Base-by-base conservation (phyloP, 1,284 basidiomycete species). In the Boletellus deceptivus region DNA sequence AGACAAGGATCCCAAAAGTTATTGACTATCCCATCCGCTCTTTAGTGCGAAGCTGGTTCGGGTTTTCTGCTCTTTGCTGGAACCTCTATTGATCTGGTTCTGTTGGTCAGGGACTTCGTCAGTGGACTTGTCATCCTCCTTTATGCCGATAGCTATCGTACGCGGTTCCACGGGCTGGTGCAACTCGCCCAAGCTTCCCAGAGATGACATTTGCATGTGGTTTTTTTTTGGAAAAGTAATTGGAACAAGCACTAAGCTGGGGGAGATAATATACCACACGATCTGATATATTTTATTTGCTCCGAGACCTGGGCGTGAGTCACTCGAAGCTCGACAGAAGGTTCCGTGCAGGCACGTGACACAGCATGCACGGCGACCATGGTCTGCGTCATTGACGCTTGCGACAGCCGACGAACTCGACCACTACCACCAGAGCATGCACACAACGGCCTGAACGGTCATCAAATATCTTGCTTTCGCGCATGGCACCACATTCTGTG, bases 1-100 rank as follows among this genome's bases (percentile, higher is more conserved):
- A 92, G 64, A 99, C 96, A 0, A 74, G 70, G 6, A 98, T 99
- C 56, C 96, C 96, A 0, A 80, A 82, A 44, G 84, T 90, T 3
- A 76, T 93, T 13, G 87, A 95, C 64, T 98, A 98, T 69, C 85
- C 93, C 20, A 76, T 94, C 51, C 89, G 89, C 53, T 89, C 87
- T n/a, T 65, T 86, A 46, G 74, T 83, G 33, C 76, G 83, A 60
- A 97, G 94, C 64, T 89, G 88, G 76, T 98, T 75, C 41, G 92
- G 82, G 45, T 50, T 24, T 55, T 59, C 18, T 56, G 60, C 49
- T 60, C 6, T 4, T 42, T 24, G 37, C 17, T 44, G 14, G 16
- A 24, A 38, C 24, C 2, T 13, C 36, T 27, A 39, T 49, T 55
- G 40, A 50, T 59, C n/a, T 55, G 46, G 24, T 39, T 53, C 34